These are phyloP conservation scores for Lathyrus aphaca DNA, from an alignment of 306 rosid species.

Conservation along the genomic window DNA sequence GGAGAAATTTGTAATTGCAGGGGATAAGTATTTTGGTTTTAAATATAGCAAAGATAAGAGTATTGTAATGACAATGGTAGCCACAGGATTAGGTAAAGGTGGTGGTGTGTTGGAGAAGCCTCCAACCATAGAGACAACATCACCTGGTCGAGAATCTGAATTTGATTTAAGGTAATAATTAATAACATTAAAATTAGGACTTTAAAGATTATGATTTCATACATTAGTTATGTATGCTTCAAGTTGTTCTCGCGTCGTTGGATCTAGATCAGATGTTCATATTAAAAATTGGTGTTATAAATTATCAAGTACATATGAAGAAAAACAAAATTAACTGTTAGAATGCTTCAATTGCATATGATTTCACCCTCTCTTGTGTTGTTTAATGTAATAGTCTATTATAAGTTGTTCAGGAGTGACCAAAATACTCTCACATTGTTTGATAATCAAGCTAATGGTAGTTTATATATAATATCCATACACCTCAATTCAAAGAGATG, in stretches of 20 bases:
- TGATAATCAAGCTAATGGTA: too few relatives aligned
- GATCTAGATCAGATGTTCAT: too few relatives aligned
- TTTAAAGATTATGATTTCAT: neutral
- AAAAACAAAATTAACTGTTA: too few relatives aligned
- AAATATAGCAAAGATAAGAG: constrained; percentile 57
- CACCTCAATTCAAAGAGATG: too few relatives aligned
- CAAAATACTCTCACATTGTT: too few relatives aligned
- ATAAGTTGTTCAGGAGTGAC: too few relatives aligned
- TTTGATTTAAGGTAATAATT: constrained; percentile 61
- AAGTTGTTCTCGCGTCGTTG: too few relatives aligned
- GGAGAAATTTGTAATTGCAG: constrained; percentile 43
- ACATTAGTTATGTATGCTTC: too few relatives aligned
- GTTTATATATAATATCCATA: too few relatives aligned
- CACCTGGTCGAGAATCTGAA: constrained; percentile 83
- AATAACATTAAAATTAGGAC: neutral
- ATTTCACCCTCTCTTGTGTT: neutral
- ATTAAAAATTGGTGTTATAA: too few relatives aligned
- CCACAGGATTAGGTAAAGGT: constrained; percentile 58
- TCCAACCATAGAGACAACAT: constrained; percentile 71
- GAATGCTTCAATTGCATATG: too few relatives aligned
- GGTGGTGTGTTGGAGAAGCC: constrained; percentile 86
- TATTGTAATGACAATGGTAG: constrained; percentile 51
- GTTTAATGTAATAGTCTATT: neutral
- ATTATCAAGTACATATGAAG: too few relatives aligned
- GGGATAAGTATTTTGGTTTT: constrained; percentile 48